Conservation (phyloP, 306 rosid genomes). For the Trichosanthes truncata region DNA sequence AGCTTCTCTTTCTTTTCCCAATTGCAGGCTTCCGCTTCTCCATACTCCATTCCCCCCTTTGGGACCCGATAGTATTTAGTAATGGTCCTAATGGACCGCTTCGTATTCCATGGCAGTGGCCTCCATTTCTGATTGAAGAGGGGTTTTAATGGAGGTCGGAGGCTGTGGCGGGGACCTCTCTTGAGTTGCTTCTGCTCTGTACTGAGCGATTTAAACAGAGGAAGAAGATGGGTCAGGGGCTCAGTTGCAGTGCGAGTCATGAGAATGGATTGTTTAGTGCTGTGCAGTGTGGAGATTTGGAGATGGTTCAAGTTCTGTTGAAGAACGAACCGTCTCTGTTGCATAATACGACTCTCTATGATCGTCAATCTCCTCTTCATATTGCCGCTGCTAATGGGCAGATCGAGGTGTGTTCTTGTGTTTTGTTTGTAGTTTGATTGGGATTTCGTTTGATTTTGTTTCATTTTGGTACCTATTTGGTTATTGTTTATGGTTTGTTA, state of each 20-base stretch:
- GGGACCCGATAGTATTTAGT: constrained; percentile 18
- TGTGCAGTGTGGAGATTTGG: constrained; percentile 58
- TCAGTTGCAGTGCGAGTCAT: constrained; percentile 68
- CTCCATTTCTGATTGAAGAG: constrained; percentile 33
- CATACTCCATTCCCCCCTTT: constrained; percentile 6
- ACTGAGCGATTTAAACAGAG: neutral
- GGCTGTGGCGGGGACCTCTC: constrained; percentile 17
- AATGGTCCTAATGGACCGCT: constrained; percentile 23
- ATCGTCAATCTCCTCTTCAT: constrained; percentile 80
- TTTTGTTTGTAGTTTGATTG: neutral
- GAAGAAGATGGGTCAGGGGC: constrained; percentile 76
- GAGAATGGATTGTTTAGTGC: constrained; percentile 76
- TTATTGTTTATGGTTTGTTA: constrained; percentile 6
- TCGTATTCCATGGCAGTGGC: constrained; percentile 13
- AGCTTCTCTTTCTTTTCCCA: constrained; percentile 23
- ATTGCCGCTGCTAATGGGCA: constrained; percentile 95
- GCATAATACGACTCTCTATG: constrained; percentile 59
- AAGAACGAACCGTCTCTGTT: constrained; percentile 41
- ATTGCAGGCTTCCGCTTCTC: constrained; percentile 23
- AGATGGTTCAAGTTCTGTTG: constrained; percentile 36
- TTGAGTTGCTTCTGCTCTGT: constrained; percentile 7
- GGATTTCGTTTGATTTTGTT: neutral
- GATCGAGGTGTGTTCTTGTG: constrained; percentile 53
- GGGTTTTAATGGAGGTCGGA: constrained; percentile 18
- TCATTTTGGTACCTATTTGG: neutral